Conservation (phyloP, 2,329 filamentous ascomycete species). For the Cladosporium cucumerinum region DNA sequence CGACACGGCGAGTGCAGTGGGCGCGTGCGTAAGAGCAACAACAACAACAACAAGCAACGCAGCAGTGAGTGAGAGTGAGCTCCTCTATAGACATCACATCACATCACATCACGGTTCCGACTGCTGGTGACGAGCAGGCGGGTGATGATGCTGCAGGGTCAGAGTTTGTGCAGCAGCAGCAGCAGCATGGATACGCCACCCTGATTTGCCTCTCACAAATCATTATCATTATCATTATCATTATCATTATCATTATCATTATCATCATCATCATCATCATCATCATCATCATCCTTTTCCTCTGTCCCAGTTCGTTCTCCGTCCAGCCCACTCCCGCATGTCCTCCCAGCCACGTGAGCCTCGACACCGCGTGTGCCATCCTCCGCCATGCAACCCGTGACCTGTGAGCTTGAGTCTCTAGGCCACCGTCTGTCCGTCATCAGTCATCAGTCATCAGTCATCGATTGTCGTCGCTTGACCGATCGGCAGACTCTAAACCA, state of each 20-base stretch:
- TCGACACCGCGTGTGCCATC: background rate
- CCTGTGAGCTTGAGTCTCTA: background rate
- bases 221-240: background rate
- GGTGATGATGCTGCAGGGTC: background rate
- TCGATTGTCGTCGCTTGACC: background rate
- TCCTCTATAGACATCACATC: too few relatives aligned
- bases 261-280: background rate
- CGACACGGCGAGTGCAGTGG: background rate
- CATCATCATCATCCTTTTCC: background rate
- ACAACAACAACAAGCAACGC: too few relatives aligned
- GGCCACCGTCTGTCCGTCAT: background rate
- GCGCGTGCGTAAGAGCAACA: background rate
- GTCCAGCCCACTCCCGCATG: background rate
- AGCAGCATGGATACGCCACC: background rate
- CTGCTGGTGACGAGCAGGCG: background rate
- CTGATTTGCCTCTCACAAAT: background rate
- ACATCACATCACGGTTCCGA: background rate
- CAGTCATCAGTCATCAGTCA: background rate
- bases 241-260: background rate
- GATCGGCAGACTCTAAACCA: background rate
- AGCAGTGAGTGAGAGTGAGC: too few relatives aligned
- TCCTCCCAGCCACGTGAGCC: constrained; percentile 12
- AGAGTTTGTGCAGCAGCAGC: background rate
- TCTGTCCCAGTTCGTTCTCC: too few relatives aligned
- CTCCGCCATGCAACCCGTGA: background rate